Evolutionary conservation across 2,329 filamentous ascomycete species (phyloP).

Genomic region (Cladosporium colombiae): DNA sequence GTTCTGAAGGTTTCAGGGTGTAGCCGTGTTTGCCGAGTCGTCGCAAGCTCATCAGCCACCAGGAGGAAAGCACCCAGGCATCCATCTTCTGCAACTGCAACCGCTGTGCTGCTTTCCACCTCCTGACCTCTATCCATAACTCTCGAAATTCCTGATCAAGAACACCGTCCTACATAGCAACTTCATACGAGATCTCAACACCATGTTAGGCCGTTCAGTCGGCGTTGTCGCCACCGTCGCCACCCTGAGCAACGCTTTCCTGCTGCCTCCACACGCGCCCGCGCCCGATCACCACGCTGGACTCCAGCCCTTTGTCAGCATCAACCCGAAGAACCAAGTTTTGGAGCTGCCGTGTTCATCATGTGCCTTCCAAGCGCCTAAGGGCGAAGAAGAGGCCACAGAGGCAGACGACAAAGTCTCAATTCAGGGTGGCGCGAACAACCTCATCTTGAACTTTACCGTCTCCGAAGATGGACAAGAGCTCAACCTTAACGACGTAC

Average conservation of each 20-base stretch:
- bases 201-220: slow-evolving; percentile 18
- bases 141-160: neutral
- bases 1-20: neutral
- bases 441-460: slow-evolving; percentile 52
- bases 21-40: neutral
- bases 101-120: neutral
- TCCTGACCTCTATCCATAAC: neutral
- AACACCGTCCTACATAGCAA: neutral
- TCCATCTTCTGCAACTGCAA: neutral
- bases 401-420: slow-evolving; percentile 31
- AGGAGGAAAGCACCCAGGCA: neutral
- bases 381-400: slow-evolving; percentile 27
- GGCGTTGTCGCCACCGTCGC: slow-evolving; percentile 28
- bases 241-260: slow-evolving; percentile 46
- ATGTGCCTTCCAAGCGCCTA: slow-evolving; percentile 49
- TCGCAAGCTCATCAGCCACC: neutral
- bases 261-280: slow-evolving; percentile 54
- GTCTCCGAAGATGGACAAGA: slow-evolving; percentile 49
- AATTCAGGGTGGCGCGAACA: slow-evolving; percentile 36
- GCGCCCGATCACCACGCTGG: slow-evolving; percentile 34
- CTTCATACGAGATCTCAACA: slow-evolving; percentile 1
- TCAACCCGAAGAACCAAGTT: slow-evolving; percentile 44
- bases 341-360: slow-evolving; percentile 57
- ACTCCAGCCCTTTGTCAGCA: slow-evolving; percentile 29
- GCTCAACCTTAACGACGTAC: slow-evolving; percentile 61